Evolutionary conservation across 1,139 yeast genomes (phyloP).

Genomic region (Candida pseudoviswanathii): DNA sequence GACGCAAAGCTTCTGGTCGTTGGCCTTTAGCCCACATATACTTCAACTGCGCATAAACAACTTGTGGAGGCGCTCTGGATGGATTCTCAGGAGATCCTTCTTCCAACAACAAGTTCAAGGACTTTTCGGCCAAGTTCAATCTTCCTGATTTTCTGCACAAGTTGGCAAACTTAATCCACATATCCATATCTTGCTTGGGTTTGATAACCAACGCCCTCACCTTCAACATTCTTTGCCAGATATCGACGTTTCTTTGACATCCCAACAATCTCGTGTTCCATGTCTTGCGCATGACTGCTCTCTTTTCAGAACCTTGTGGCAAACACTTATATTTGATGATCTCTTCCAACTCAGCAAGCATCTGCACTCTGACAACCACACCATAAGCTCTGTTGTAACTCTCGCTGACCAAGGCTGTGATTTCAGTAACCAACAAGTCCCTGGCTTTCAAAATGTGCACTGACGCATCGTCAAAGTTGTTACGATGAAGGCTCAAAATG

Average conservation of each 20-base stretch:
- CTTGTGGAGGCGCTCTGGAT: constrained; percentile 90
- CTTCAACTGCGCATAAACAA: constrained; percentile 94
- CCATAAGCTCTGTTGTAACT: constrained; percentile 97
- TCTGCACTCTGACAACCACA: constrained; percentile 94
- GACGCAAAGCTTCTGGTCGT: constrained; percentile 81
- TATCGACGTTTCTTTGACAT: constrained; percentile 95
- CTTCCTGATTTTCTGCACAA: constrained; percentile 93
- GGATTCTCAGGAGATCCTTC: constrained; percentile 61
- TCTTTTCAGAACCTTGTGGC: constrained; percentile 79
- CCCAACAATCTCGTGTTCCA: constrained; percentile 94
- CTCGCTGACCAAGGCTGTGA: constrained; percentile 92
- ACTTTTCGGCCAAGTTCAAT: constrained; percentile 88
- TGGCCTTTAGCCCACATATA: constrained; percentile 97
- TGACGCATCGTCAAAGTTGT: constrained; percentile 81
- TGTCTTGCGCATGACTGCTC: constrained; percentile 79
- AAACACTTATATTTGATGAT: constrained; percentile 84
- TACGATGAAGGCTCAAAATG: constrained; percentile 79
- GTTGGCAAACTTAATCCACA: constrained; percentile 98
- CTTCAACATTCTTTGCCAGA: constrained; percentile 95
- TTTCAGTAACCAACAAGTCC: constrained; percentile 87
- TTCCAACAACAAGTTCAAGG: constrained; percentile 74
- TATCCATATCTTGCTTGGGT: constrained; percentile 96
- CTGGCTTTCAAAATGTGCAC: constrained; percentile 81
- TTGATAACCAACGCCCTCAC: constrained; percentile 91
- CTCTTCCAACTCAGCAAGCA: constrained; percentile 96